phyloP scores from a whole-genome alignment of 306 rosid genomes.

The Amphicarpaea edgeworthii region DNA sequence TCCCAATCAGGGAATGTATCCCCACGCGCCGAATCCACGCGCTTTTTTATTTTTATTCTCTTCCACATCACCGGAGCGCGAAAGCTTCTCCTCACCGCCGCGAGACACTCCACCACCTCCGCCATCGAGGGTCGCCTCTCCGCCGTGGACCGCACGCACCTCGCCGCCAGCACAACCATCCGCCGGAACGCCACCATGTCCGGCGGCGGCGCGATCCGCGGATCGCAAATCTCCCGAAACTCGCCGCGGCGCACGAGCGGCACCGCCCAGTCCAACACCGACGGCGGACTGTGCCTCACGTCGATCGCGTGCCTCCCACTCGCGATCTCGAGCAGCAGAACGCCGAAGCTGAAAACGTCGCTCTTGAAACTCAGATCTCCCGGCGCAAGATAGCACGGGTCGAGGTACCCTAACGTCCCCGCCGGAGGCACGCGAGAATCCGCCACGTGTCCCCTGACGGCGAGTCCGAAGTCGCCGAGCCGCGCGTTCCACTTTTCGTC shows the following conservation, averaged over 20 bases:
- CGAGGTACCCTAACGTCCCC: constrained; percentile 83
- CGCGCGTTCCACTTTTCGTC: constrained; percentile 60
- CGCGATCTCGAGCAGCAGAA: constrained; percentile 65
- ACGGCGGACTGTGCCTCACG: constrained; percentile 69
- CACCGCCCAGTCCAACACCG: constrained; percentile 74
- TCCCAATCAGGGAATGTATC: constrained; percentile 28
- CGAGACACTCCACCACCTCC: constrained; percentile 66
- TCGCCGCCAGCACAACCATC: constrained; percentile 61
- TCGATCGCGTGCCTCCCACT: constrained; percentile 78
- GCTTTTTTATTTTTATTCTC: constrained; percentile 42
- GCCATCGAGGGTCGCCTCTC: constrained; percentile 70
- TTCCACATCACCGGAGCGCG: constrained; percentile 53
- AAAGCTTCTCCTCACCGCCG: constrained; percentile 29
- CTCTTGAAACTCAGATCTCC: constrained; percentile 66
- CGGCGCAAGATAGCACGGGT: constrained; percentile 76
- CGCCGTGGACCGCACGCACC: constrained; percentile 58
- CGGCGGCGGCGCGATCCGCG: constrained; percentile 53
- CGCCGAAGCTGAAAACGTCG: constrained; percentile 84
- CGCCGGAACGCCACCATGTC: constrained; percentile 46
- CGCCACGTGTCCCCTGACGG: constrained; percentile 67
- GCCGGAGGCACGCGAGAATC: constrained; percentile 70
- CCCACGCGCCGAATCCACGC: constrained; percentile 37
- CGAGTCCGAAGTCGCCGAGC: constrained; percentile 73
- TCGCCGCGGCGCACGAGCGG: constrained; percentile 61
- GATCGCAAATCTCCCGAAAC: constrained; percentile 53